Evolutionary conservation across 805 yeast genomes (phyloP), one percentile per base, ranked within the genome.

Genomic region (Starmera dryadoides): DNA sequence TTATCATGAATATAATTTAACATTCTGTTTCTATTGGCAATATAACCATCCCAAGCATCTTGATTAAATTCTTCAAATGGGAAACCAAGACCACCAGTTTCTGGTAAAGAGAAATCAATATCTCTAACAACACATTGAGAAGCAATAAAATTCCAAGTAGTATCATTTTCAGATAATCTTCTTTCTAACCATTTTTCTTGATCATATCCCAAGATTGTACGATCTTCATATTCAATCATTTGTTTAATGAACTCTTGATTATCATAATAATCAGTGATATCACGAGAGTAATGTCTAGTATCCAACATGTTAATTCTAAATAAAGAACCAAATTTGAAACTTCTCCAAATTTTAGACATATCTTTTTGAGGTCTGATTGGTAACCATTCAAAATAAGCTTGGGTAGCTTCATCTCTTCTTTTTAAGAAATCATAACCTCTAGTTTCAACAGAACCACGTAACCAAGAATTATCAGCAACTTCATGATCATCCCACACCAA

Each of bases 401-500:
- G 45, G 2, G 52, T 35, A 3, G 49, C 56, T 19, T 36, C 42
- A 18, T 42, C 43, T 14, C 41, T 42, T 19, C 58, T 35, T 23
- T 29, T 34, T 25, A 42, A 30, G 35, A 50, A 53, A 11, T 49
- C 46, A 37, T 44, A 45, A n/a, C 55, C 54, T 16, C 41, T 36
- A 10, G 50, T 38, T 15, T 46, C 45, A 18, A 50, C 55, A 30
- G 50, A 43, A 6, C 58, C 58, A 31, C 52, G 37, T 3, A 46
- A 35, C 53, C 54, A 52, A 16, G 54, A 45, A 35, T 52, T 52
- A 34, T 52, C 55, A 4, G 55, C 46, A 14, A 53, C 55, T 35
- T 53, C 58, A 41, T 53, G 58, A 35, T 53, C 58, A 36, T 53
- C 58, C 58, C 56, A 53, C 9, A 50, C 56, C 2, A 48, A 29